A percentile compares a stretch with the other conserved stretches of the same genome.
Conservation (phyloP, 2,329 filamentous ascomycete genomes). For the Sclerotinia spermophila region DNA sequence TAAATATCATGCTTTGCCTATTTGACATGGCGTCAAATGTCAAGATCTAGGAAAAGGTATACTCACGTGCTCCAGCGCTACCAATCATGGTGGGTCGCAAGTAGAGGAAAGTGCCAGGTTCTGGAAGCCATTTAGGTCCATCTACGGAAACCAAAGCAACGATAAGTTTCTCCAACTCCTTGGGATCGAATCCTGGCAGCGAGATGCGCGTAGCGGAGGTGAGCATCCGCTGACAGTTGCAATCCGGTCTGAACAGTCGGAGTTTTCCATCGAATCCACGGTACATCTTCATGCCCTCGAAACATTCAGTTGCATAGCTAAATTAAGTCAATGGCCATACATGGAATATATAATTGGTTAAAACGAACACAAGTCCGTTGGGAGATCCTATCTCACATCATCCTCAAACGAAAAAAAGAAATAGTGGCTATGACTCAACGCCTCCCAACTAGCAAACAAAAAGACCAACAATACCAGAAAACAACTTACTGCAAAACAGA, state of each 20-base stretch:
- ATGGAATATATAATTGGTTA: not conserved
- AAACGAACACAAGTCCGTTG: not conserved
- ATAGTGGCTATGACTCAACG: conserved; percentile 1
- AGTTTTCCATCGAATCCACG: conserved; percentile 65
- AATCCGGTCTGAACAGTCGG: conserved; percentile 59
- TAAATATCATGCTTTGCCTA: not conserved
- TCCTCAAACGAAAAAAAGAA: not conserved
- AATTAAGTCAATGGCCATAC: not conserved
- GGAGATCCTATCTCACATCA: not conserved
- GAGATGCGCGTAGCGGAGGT: conserved; percentile 63
- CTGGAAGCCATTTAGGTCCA: conserved; percentile 75
- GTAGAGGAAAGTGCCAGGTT: conserved; percentile 72
- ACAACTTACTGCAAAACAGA: conserved; percentile 60
- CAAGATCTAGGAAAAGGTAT: not conserved
- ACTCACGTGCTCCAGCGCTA: conserved; percentile 60
- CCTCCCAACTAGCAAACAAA: not conserved
- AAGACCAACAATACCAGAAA: not conserved
- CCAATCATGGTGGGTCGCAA: conserved; percentile 78
- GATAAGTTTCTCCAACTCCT: conserved; percentile 71
- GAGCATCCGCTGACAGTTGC: conserved; percentile 50
- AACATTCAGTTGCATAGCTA: conserved; percentile 79
- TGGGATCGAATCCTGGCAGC: conserved; percentile 68
- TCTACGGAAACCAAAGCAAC: conserved; percentile 68
- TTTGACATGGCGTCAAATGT: not conserved
- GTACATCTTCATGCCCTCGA: conserved; percentile 83